These are phyloP conservation scores for Neurospora sp. DNA, from an alignment of 495 filamentous ascomycete species.

Conservation along the genomic window DNA sequence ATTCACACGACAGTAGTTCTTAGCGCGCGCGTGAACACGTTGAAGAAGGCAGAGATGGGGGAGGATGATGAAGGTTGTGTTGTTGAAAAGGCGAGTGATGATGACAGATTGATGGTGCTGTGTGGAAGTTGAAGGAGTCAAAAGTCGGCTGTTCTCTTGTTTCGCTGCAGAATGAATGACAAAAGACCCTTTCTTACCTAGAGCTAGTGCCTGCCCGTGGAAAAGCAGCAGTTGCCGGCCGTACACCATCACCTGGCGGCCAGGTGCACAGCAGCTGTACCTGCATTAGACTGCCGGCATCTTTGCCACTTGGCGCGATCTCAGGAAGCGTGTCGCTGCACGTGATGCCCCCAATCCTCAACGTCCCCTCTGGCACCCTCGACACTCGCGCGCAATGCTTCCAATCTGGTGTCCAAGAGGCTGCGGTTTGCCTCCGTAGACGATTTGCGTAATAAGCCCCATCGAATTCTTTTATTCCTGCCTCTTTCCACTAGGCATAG, in stretches of 20 bases:
- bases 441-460: accelerated
- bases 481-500: too few relatives aligned
- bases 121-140: neutral
- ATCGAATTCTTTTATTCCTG: accelerated
- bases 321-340: neutral
- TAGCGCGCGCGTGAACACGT: neutral
- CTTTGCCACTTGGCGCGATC: too few relatives aligned
- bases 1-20: neutral
- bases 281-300: neutral
- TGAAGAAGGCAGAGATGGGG: neutral
- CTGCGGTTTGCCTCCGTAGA: too few relatives aligned
- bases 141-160: neutral
- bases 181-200: neutral
- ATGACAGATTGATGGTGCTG: neutral
- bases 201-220: neutral
- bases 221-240: neutral
- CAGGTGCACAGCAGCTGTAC: neutral
- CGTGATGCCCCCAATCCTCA: neutral
- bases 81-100: neutral
- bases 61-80: neutral
- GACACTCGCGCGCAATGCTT: neutral
- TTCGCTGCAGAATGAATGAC: neutral
- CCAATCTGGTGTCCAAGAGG: neutral
- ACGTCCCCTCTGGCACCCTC: neutral
- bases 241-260: neutral